phyloP scores from a whole-genome alignment of 495 filamentous ascomycete species.

The Sabuloglossum arenarium region DNA sequence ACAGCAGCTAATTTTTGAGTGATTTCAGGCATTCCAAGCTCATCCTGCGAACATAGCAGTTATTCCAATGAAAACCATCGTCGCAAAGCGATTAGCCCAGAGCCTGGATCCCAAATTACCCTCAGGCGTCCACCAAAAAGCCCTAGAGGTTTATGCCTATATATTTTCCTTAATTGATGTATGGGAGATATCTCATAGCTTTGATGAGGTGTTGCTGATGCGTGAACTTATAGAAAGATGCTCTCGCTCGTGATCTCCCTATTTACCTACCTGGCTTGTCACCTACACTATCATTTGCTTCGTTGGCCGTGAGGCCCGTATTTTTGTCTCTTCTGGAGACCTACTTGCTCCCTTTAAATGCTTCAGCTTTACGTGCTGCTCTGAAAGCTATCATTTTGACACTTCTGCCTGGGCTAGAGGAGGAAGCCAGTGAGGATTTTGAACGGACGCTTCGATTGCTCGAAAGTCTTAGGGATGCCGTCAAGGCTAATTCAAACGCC shows the following conservation, averaged over 20 bases:
- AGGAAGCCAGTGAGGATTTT: conserved; percentile 93
- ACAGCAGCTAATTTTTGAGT: conserved; percentile 6
- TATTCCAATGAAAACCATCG: conserved; percentile 65
- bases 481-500: conserved; percentile 24
- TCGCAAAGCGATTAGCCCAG: conserved; percentile 83
- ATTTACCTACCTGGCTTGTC: conserved; percentile 80
- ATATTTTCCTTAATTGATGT: conserved; percentile 61
- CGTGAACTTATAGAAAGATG: conserved; percentile 28
- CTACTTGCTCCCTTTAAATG: conserved; percentile 50
- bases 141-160: conserved; percentile 78
- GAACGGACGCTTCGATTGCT: conserved; percentile 63
- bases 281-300: conserved; percentile 79
- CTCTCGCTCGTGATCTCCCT: conserved; percentile 57
- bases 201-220: neutral
- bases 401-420: conserved; percentile 77
- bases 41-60: conserved; percentile 47
- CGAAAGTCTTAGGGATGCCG: conserved; percentile 51
- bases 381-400: conserved; percentile 74
- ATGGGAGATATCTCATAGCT: conserved; percentile 13
- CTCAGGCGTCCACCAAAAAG: conserved; percentile 96
- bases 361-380: conserved; percentile 53
- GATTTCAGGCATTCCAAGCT: conserved; percentile 59
- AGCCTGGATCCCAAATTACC: conserved; percentile 84
- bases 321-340: conserved; percentile 71
- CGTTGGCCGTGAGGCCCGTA: conserved; percentile 62